phyloP scores from a whole-genome alignment of 2,329 filamentous ascomycete genomes.

The Uncinocarpus reesii region DNA sequence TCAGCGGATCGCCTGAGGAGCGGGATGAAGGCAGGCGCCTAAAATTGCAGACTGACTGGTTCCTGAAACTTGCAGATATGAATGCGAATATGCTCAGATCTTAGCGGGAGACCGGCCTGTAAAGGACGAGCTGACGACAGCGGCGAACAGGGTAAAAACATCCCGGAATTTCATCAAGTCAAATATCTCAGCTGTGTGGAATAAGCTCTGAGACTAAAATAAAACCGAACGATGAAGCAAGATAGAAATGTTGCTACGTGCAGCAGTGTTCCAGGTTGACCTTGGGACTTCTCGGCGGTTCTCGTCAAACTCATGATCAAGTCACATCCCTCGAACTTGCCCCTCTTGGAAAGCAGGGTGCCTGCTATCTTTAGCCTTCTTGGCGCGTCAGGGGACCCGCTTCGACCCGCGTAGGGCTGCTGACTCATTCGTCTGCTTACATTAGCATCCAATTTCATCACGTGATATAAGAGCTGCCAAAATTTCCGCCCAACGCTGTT shows the following conservation, averaged over 20 bases:
- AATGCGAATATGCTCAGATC: not conserved
- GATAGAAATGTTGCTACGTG: not conserved
- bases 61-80: not conserved
- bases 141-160: not conserved
- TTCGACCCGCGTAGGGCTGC: not conserved
- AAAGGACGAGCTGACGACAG: constrained; percentile 1
- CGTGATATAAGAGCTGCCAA: constrained; percentile 7
- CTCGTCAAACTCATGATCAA: constrained; percentile 6
- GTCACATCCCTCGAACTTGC: not conserved
- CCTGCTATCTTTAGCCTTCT: not conserved
- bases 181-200: not conserved
- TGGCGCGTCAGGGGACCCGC: constrained; percentile 6
- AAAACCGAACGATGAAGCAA: not conserved
- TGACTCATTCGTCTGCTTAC: constrained; percentile 10
- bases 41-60: not conserved
- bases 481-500: constrained; percentile 7
- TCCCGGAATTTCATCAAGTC: constrained; percentile 1
- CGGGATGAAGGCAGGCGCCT: not conserved
- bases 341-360: constrained; percentile 2
- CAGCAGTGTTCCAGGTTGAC: too few species aligned
- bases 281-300: too few species aligned
- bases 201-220: not conserved
- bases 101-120: not conserved
- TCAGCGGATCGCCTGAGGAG: not conserved
- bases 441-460: not conserved